phyloP scores from a whole-genome alignment of 352 stramenopile genomes.

The Globisporangium mamillatum region DNA sequence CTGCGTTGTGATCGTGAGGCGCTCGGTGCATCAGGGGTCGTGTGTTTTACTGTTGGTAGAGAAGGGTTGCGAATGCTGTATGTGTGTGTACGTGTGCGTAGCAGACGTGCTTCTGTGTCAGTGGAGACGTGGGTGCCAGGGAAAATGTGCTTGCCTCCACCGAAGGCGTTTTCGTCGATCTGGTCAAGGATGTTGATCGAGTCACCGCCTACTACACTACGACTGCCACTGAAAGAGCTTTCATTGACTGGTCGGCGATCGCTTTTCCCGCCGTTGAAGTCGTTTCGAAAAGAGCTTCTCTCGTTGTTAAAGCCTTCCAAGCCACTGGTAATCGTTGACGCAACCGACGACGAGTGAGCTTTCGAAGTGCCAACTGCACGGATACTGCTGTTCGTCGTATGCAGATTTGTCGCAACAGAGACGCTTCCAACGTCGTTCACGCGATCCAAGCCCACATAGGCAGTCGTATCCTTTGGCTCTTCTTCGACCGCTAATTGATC shows the following conservation, averaged over 20 bases:
- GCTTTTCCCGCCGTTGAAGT: conserved; percentile 13
- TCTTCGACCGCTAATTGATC: conserved; percentile 68
- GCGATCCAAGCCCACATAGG: conserved; percentile 74
- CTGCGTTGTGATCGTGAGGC: no score
- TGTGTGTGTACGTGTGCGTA: conserved; percentile 76
- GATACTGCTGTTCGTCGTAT: conserved; percentile 26
- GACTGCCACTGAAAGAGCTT: conserved; percentile 12
- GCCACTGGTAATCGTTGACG: not conserved
- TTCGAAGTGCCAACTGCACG: conserved; percentile 24
- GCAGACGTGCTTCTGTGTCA: conserved; percentile 79
- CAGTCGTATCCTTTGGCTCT: conserved; percentile 65
- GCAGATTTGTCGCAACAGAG: conserved; percentile 76
- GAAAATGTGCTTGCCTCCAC: conserved; percentile 63
- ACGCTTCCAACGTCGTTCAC: conserved; percentile 51
- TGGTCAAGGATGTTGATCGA: conserved; percentile 63
- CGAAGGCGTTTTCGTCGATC: conserved; percentile 81
- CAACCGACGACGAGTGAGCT: conserved; percentile 2
- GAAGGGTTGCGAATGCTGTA: no score
- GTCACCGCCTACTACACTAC: not conserved
- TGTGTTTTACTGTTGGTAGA: no score
- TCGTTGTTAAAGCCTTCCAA: conserved; percentile 4
- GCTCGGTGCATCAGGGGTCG: no score
- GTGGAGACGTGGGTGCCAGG: conserved; percentile 54
- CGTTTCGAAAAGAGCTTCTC: not conserved
- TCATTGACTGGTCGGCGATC: conserved; percentile 24